These are phyloP conservation scores for Quercus tomentella DNA, from an alignment of 331 rosid genomes.

Conservation along the genomic window DNA sequence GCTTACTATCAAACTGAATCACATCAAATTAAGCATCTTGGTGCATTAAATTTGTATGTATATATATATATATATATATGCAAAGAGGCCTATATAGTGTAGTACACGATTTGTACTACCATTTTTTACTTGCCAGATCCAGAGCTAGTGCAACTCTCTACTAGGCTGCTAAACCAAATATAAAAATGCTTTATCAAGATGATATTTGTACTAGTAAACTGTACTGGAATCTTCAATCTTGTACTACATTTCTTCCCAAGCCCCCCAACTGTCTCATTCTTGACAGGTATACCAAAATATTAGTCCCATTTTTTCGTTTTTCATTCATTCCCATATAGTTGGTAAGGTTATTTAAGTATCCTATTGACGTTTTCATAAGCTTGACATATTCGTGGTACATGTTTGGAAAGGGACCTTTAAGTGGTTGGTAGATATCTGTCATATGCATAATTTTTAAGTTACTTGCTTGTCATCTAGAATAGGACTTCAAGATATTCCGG, in stretches of 20 bases:
- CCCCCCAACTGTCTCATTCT: background rate
- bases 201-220: slow-evolving; percentile 18
- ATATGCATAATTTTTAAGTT: background rate
- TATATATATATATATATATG: slow-evolving; percentile 5
- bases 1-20: background rate
- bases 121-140: background rate
- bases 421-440: background rate
- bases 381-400: background rate
- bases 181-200: background rate
- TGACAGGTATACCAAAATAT: background rate
- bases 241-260: background rate
- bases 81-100: background rate
- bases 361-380: no score
- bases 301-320: background rate
- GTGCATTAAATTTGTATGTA: background rate
- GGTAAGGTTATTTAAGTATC: no score
- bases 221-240: slow-evolving; percentile 14
- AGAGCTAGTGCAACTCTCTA: background rate
- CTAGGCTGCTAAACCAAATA: background rate
- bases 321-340: background rate
- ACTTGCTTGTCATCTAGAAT: background rate
- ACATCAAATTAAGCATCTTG: background rate
- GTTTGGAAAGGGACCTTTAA: background rate
- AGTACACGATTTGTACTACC: slow-evolving; percentile 38
- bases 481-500: no score